Conservation (phyloP, 2,329 filamentous ascomycete species). For the Xylaria sp. region DNA sequence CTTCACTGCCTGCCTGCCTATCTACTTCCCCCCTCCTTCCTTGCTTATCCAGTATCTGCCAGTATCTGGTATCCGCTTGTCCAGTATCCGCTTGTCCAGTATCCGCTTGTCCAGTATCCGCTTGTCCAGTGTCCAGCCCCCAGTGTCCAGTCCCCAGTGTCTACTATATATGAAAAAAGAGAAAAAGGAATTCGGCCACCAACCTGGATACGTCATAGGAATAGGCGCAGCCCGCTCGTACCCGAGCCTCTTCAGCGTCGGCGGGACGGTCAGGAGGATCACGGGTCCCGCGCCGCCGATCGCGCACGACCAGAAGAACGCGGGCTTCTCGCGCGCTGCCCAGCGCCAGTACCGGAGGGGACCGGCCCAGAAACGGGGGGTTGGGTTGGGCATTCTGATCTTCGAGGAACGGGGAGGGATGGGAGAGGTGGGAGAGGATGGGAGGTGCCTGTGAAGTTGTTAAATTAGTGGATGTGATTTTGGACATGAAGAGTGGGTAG, state of each 20-base stretch:
- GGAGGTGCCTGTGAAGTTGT: conserved; percentile 9
- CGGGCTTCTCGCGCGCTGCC: conserved; percentile 87
- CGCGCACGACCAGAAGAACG: conserved; percentile 87
- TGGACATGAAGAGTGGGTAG: not conserved
- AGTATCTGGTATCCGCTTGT: too few species aligned
- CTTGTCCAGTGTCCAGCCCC: too few species aligned
- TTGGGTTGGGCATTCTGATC: conserved; percentile 66
- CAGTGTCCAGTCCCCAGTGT: too few species aligned
- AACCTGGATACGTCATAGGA: conserved; percentile 93
- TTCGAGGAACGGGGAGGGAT: too few species aligned
- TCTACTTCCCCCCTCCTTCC: too few species aligned
- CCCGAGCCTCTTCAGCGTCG: conserved; percentile 77
- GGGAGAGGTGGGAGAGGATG: not conserved
- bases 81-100: too few species aligned
- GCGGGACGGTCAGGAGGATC: conserved; percentile 76
- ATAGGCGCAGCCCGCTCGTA: conserved; percentile 78
- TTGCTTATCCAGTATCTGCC: too few species aligned
- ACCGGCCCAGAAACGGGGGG: conserved; percentile 83
- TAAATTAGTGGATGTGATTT: not conserved
- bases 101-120: too few species aligned
- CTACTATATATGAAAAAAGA: not conserved
- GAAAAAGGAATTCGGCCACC: conserved; percentile 49
- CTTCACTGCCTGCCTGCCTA: not conserved
- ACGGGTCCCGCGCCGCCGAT: conserved; percentile 80
- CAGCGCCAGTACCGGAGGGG: conserved; percentile 89